Percentiles rank a stretch among this genome's conserved stretches.
Evolutionary conservation across 495 filamentous ascomycete species (phyloP).

Genomic region (Darksidea phi): DNA sequence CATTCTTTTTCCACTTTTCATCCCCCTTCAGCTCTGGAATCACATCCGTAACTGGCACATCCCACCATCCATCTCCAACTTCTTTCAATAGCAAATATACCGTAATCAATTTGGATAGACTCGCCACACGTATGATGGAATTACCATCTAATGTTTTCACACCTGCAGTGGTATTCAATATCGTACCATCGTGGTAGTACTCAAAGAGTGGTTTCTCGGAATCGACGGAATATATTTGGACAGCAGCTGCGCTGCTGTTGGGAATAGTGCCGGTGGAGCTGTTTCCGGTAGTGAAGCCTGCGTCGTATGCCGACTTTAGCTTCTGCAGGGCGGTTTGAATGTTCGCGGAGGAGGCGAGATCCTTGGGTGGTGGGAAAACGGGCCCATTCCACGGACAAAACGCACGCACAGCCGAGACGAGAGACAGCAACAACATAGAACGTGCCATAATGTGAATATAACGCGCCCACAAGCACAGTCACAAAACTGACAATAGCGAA

Average conservation of each 20-base stretch:
- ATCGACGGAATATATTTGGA: slow-evolving; percentile 22
- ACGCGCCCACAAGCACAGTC: not conserved
- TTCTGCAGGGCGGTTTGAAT: slow-evolving; percentile 5
- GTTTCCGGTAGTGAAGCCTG: slow-evolving; percentile 4
- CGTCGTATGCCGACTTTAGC: not conserved
- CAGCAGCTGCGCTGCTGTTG: not conserved
- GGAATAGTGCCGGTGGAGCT: slow-evolving; percentile 1
- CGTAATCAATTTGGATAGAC: slow-evolving; percentile 53
- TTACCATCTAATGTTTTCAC: slow-evolving; percentile 45
- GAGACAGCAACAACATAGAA: not conserved
- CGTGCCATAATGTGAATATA: not conserved
- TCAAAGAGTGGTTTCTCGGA: slow-evolving; percentile 29
- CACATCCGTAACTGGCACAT: slow-evolving; percentile 51
- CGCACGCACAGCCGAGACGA: not conserved
- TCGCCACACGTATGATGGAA: slow-evolving; percentile 52
- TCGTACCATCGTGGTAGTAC: slow-evolving; percentile 33
- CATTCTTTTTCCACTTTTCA: slow-evolving; percentile 2
- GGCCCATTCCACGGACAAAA: slow-evolving; percentile 7
- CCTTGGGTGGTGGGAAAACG: slow-evolving; percentile 9
- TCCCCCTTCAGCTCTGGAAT: slow-evolving; percentile 51
- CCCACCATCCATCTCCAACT: slow-evolving; percentile 47
- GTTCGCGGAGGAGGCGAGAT: not conserved
- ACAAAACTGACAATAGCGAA: not conserved
- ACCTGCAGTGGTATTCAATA: slow-evolving; percentile 34
- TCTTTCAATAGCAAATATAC: slow-evolving; percentile 49